A percentile compares a stretch with the other conserved stretches of the same genome.
Conservation (phyloP, 139 green algal species). For the Astrephomene gubernaculifera region DNA sequence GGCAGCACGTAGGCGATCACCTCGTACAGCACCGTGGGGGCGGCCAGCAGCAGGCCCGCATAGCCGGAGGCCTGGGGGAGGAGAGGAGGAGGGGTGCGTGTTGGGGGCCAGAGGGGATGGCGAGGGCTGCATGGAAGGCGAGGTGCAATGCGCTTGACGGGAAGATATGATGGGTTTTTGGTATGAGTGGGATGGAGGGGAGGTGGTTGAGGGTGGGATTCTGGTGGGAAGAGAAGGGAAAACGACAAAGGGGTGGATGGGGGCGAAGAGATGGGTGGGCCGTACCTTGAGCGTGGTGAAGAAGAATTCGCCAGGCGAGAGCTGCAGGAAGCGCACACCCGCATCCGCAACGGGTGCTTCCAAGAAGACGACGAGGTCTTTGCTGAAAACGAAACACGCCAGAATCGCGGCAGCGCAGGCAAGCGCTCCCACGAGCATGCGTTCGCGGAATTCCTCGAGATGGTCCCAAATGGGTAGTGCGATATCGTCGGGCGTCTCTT, state of each 20-base stretch:
- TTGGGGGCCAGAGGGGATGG: no score
- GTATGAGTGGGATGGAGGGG: no score
- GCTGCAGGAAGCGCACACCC: slow-evolving; percentile 95
- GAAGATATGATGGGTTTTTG: no score
- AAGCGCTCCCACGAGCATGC: slow-evolving; percentile 81
- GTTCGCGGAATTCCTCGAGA: slow-evolving; percentile 87
- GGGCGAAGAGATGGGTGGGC: no score
- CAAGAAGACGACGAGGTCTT: slow-evolving; percentile 95
- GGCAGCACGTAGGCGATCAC: slow-evolving; percentile 96
- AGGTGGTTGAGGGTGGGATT: no score
- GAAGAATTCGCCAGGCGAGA: slow-evolving; percentile 98
- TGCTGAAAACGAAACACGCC: slow-evolving; percentile 90
- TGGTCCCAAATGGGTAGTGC: slow-evolving; percentile 97
- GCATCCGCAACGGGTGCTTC: slow-evolving; percentile 93
- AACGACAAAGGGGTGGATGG: no score
- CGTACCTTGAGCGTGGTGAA: slow-evolving; percentile 99
- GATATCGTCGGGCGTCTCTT: slow-evolving; percentile 83
- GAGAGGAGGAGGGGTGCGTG: neutral
- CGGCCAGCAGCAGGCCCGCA: slow-evolving; percentile 89
- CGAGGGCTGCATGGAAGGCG: no score
- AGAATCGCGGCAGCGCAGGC: slow-evolving; percentile 77
- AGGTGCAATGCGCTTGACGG: no score
- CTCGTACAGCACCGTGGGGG: slow-evolving; percentile 97
- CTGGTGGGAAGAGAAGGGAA: no score
- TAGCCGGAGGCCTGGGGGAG: slow-evolving; percentile 91